Base-by-base conservation (phyloP, 345 rosid genomes). In the Brassica rapa region DNA sequence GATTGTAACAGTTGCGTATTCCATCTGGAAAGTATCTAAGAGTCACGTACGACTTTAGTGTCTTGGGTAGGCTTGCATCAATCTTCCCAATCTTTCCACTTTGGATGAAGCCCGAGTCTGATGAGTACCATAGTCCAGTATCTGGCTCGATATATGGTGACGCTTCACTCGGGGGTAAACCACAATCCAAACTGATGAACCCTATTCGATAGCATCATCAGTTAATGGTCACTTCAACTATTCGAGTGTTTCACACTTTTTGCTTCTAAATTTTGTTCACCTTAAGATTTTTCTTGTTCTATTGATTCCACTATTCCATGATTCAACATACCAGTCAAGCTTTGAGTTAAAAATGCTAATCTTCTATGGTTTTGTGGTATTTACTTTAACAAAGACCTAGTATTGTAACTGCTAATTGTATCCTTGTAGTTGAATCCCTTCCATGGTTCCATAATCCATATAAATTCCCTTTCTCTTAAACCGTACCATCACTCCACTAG, bases 111-210 rank as follows among this genome's bases (percentile, higher is more conserved):
- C 7, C 25, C 5, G 39, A 74, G 66, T 85, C 84, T 8, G 88
- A 81, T 24, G 62, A 66, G 73, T 59, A 85, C 43, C 33, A 12
- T 29, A 85, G 21, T 12, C 73, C 65, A 1, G 77, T 83, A n/a
- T 8, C 60, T 10, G 76, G 1, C 19, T 83, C 82, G 2, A 9
- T 19, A 30, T 82, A 84, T 60, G 67, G 74, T n/a, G 77, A 62
- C 2, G 11, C 32, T 59, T 55, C 74, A 35, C 25, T 67, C 23
- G 73, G 66, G 15, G 72, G 8, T 62, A 82, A 71, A 1, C 86
- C 85, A 4, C 85, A 83, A n/a, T 86, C 86, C 41, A 86, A 37
- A 59, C 85, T 84, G 56, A 81, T 79, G 71, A 80, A 82, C 12
- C 81, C 84, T 84, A 12, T 35, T 19, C 19, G 19, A 19, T 19